Conservation (phyloP, 148 eudicot genomes). For the Arbutus unedo region DNA sequence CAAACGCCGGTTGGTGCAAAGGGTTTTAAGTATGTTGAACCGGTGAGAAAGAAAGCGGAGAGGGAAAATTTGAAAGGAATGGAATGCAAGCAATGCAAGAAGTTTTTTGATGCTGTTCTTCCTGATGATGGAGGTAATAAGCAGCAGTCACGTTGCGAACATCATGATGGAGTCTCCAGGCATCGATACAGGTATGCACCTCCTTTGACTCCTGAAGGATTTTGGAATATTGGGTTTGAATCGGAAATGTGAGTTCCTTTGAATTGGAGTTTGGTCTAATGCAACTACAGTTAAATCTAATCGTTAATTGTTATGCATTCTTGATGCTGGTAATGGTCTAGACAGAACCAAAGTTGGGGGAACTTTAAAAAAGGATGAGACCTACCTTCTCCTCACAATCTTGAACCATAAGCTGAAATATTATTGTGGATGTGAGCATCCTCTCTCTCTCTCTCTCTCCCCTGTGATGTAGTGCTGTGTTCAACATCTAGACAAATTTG, state of each 20-base stretch:
- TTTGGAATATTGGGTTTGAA: slow-evolving; percentile 98
- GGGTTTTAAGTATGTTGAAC: slow-evolving; percentile 76
- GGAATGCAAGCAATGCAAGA: slow-evolving; percentile 92
- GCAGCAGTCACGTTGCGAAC: slow-evolving; percentile 70
- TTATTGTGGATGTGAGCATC: not conserved
- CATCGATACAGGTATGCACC: slow-evolving; percentile 87
- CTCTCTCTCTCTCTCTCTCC: too few relatives aligned
- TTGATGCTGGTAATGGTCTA: not conserved
- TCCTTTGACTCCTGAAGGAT: slow-evolving; percentile 94
- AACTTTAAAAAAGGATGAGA: not conserved
- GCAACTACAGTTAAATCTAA: not conserved
- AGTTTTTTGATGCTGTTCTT: slow-evolving; percentile 92
- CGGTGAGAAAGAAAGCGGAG: slow-evolving; percentile 82
- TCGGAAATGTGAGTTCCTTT: slow-evolving; percentile 48
- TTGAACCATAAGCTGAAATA: not conserved
- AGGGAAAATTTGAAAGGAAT: slow-evolving; percentile 75
- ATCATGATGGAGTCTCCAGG: slow-evolving; percentile 90
- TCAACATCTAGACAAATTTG: too few relatives aligned
- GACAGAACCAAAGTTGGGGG: not conserved
- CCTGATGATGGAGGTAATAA: slow-evolving; percentile 38
- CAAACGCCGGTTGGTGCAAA: slow-evolving; percentile 36
- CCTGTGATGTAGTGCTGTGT: too few relatives aligned
- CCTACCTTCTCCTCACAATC: not conserved
- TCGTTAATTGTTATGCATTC: not conserved
- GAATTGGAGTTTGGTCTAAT: not conserved